Evolutionary conservation across 192 early-diverging fungal genomes (phyloP).

Genomic region (Polychytrium aggregatum): DNA sequence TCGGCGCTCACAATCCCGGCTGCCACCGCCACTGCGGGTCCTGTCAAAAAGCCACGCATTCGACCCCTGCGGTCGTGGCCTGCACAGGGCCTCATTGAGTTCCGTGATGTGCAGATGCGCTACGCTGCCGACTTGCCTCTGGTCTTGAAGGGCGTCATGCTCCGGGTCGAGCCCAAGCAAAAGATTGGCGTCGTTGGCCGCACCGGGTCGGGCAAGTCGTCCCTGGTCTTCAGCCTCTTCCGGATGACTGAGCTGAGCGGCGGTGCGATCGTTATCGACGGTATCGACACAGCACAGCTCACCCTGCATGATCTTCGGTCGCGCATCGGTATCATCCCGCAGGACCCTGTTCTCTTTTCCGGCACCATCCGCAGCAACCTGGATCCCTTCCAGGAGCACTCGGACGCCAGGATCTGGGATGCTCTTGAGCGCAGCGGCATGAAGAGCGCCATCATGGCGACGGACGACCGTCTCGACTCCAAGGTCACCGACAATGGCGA

Average conservation of each 20-base stretch:
- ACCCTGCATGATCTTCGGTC: slow-evolving; percentile 26
- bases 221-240: slow-evolving; percentile 35
- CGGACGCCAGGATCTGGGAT: slow-evolving; percentile 60
- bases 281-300: slow-evolving; percentile 28
- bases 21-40: slow-evolving; percentile 19
- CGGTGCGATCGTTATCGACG: slow-evolving; percentile 53
- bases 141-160: slow-evolving; percentile 17
- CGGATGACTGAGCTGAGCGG: slow-evolving; percentile 31
- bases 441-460: slow-evolving; percentile 49
- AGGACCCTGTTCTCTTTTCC: slow-evolving; percentile 41
- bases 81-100: slow-evolving; percentile 17
- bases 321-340: slow-evolving; percentile 39
- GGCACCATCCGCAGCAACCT: too few relatives aligned
- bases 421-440: slow-evolving; percentile 44
- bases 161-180: slow-evolving; percentile 23
- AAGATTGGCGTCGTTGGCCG: slow-evolving; percentile 38
- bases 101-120: slow-evolving; percentile 18
- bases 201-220: too few relatives aligned
- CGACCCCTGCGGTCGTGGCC: slow-evolving; percentile 47
- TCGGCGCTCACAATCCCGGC: slow-evolving; percentile 13
- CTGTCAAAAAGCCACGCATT: too few relatives aligned
- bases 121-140: slow-evolving; percentile 19
- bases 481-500: slow-evolving; percentile 53
- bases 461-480: slow-evolving; percentile 53
- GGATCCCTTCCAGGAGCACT: slow-evolving; percentile 35